Percentiles rank a stretch among this genome's conserved stretches.
phyloP scores from a whole-genome alignment of 2,329 filamentous ascomycete species.

The Cladosporium halotolerans region DNA sequence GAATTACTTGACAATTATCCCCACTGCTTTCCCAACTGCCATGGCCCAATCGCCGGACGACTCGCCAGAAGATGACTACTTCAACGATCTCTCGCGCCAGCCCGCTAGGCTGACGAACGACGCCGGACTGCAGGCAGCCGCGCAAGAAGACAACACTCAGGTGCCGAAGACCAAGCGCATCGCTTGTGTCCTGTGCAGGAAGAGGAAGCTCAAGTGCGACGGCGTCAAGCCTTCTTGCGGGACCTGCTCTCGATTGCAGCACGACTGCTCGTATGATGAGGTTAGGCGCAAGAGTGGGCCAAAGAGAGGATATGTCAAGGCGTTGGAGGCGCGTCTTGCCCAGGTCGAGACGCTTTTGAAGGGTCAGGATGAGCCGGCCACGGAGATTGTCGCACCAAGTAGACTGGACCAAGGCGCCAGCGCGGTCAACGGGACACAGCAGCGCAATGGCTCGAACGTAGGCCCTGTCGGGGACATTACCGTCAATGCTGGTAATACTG shows the following conservation, averaged over 20 bases:
- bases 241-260: conserved; percentile 79
- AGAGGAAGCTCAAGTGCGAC: conserved; percentile 87
- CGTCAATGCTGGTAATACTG: conserved; percentile 11
- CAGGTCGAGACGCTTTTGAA: conserved; percentile 90
- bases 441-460: conserved; percentile 14
- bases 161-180: conserved; percentile 64
- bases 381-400: not conserved
- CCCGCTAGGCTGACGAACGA: conserved; percentile 19
- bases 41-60: conserved; percentile 12
- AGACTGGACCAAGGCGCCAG: not conserved
- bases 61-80: conserved; percentile 39
- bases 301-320: conserved; percentile 90
- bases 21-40: not conserved
- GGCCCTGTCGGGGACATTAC: conserved; percentile 17
- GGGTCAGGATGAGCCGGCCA: conserved; percentile 48
- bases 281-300: conserved; percentile 90
- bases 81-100: conserved; percentile 51
- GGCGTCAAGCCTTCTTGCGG: conserved; percentile 77
- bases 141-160: conserved; percentile 22
- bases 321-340: conserved; percentile 75
- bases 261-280: conserved; percentile 86
- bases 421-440: not conserved
- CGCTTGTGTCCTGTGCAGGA: conserved; percentile 89
- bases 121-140: not conserved
- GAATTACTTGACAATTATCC: not conserved